phyloP scores from a whole-genome alignment of 345 rosid genomes.

The Populus pruinosa region DNA sequence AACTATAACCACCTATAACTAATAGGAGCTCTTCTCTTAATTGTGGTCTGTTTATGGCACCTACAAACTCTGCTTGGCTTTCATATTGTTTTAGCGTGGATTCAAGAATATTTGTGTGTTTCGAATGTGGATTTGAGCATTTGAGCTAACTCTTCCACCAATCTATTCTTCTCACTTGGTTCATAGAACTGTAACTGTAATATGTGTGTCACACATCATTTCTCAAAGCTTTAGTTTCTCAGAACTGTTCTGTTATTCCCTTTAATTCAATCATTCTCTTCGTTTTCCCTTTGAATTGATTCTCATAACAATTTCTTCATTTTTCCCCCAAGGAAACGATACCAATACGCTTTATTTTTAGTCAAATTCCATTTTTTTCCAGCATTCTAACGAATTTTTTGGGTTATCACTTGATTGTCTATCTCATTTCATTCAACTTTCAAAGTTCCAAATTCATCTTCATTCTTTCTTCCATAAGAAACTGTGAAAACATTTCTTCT shows the following conservation, averaged over 20 bases:
- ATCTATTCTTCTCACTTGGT: not conserved
- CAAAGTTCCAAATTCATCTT: not conserved
- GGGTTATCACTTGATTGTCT: not conserved
- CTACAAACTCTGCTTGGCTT: not conserved
- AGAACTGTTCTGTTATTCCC: not conserved
- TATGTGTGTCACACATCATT: not conserved
- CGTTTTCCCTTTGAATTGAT: not conserved
- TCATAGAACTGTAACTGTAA: not conserved
- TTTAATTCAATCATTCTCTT: not conserved
- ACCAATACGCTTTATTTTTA: not conserved
- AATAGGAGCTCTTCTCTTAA: not conserved
- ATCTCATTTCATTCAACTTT: not conserved
- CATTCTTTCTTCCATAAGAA: not conserved
- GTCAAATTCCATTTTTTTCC: conserved; percentile 1
- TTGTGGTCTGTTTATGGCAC: not conserved
- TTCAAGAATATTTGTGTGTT: not conserved
- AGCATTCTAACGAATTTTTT: not conserved
- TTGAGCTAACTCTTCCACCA: conserved; percentile 2
- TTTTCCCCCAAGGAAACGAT: not conserved
- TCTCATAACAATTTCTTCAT: not conserved
- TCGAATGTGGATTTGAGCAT: not conserved
- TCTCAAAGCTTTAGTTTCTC: conserved; percentile 5
- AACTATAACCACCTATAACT: not conserved
- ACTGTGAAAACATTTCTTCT: not conserved
- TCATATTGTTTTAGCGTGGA: not conserved